Conservation (phyloP, 2,329 filamentous ascomycete genomes). For the Mycosphaerella arachidis region DNA sequence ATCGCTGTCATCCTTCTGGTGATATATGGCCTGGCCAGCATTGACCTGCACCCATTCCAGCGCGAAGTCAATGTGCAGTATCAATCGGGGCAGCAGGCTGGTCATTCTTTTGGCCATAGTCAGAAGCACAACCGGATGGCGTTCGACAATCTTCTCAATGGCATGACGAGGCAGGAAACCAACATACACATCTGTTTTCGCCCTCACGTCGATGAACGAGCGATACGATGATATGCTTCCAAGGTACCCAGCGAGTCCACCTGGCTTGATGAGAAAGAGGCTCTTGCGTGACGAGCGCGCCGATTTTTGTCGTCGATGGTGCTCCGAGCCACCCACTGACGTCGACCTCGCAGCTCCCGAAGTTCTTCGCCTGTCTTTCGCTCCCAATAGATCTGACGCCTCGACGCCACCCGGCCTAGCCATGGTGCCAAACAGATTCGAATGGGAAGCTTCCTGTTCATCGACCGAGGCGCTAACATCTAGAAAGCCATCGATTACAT, state of each 20-base stretch:
- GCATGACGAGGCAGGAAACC: constrained; percentile 84
- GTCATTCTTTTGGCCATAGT: constrained; percentile 96
- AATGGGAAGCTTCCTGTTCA: constrained; percentile 48
- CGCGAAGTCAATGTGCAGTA: constrained; percentile 96
- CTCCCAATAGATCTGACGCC: constrained; percentile 29
- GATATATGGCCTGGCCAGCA: constrained; percentile 89
- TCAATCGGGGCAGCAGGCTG: constrained; percentile 78
- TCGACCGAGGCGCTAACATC: constrained; percentile 83
- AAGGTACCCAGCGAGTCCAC: constrained; percentile 88
- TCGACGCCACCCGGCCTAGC: constrained; percentile 33
- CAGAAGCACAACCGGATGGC: constrained; percentile 83
- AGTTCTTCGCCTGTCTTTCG: constrained; percentile 11
- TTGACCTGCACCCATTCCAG: constrained; percentile 97
- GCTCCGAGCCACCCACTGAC: constrained; percentile 25
- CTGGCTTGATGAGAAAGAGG: constrained; percentile 87
- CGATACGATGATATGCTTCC: constrained; percentile 91
- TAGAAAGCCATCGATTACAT: constrained; percentile 93
- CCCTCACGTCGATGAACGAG: constrained; percentile 93
- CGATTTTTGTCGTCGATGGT: constrained; percentile 37
- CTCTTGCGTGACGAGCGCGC: constrained; percentile 53
- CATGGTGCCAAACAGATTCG: constrained; percentile 43
- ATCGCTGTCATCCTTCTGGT: constrained; percentile 91
- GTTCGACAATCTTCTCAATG: constrained; percentile 86
- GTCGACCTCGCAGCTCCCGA: constrained; percentile 19
- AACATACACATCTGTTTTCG: constrained; percentile 97